A percentile compares a stretch with the other conserved stretches of the same genome.
These are phyloP conservation scores for Salvia sclarea DNA, from an alignment of 305 asterid species.

Conservation along the genomic window DNA sequence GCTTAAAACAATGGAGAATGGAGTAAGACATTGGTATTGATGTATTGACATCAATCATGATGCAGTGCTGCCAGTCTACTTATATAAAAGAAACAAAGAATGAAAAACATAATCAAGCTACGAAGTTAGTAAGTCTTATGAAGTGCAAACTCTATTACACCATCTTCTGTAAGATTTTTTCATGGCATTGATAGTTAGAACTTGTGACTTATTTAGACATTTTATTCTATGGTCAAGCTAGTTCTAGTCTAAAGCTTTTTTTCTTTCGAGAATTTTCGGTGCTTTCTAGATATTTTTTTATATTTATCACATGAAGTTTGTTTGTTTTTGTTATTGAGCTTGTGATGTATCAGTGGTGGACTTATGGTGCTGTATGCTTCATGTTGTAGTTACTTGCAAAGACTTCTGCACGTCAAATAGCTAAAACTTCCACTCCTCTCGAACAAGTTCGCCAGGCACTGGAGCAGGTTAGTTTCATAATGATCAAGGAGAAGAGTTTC, in stretches of 20 bases:
- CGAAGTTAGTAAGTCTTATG: not conserved
- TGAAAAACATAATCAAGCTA: not conserved
- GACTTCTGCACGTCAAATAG: constrained; percentile 66
- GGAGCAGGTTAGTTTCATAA: constrained; percentile 61
- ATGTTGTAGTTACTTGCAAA: constrained; percentile 70
- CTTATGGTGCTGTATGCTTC: constrained; percentile 20
- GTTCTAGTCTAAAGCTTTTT: not conserved
- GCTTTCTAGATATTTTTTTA: not conserved
- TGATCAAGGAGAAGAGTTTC: not conserved
- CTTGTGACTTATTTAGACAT: not conserved
- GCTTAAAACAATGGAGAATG: not conserved
- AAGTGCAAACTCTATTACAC: not conserved
- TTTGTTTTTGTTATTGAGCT: constrained; percentile 17
- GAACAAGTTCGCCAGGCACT: constrained; percentile 74
- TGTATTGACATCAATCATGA: not conserved
- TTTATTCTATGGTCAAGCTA: not conserved
- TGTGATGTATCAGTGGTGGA: constrained; percentile 10
- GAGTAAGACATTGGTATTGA: not conserved
- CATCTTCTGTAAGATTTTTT: not conserved
- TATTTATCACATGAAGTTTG: constrained; percentile 11
- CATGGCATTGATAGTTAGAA: not conserved
- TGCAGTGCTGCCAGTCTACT: not conserved
- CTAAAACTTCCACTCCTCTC: constrained; percentile 69
- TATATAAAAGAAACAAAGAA: not conserved
- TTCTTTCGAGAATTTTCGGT: not conserved